A percentile compares a stretch with the other conserved stretches of the same genome.
phyloP scores from a whole-genome alignment of 1,139 yeast genomes.

The Geotrichum restrictum region DNA sequence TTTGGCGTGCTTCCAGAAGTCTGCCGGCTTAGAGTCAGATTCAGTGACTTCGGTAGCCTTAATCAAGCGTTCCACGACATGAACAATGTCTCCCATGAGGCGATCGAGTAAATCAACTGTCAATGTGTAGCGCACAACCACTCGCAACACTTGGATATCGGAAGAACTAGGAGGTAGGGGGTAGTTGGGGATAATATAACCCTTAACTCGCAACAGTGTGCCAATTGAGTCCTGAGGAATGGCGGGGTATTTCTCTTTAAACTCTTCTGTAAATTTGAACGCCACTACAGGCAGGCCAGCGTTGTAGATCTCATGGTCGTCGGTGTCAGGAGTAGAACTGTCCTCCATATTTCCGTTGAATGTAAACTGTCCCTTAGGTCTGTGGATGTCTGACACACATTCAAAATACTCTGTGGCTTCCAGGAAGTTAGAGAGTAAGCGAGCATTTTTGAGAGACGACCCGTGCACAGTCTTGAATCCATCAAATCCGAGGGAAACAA shows the following conservation, averaged over 20 bases:
- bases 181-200: constrained; percentile 88
- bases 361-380: constrained; percentile 42
- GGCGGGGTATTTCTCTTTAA: constrained; percentile 62
- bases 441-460: constrained; percentile 62
- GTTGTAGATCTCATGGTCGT: constrained; percentile 43
- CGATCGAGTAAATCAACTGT: constrained; percentile 69
- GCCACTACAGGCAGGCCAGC: constrained; percentile 91
- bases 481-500: constrained; percentile 61
- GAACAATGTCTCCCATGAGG: constrained; percentile 62
- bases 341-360: constrained; percentile 17
- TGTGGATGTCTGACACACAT: constrained; percentile 74
- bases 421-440: constrained; percentile 60
- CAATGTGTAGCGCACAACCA: constrained; percentile 73
- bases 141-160: constrained; percentile 66
- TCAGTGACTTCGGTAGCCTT: constrained; percentile 18
- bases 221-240: constrained; percentile 82
- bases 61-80: constrained; percentile 53
- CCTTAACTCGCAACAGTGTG: constrained; percentile 68
- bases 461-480: constrained; percentile 67
- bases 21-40: no score
- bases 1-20: no score
- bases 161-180: constrained; percentile 64
- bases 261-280: constrained; percentile 62
- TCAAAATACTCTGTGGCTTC: constrained; percentile 67
- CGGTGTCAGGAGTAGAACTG: constrained; percentile 29